Evolutionary conservation across 257 asterid species (phyloP), one percentile per base, ranked within the genome.

Genomic region (Solanum ossicruentum): DNA sequence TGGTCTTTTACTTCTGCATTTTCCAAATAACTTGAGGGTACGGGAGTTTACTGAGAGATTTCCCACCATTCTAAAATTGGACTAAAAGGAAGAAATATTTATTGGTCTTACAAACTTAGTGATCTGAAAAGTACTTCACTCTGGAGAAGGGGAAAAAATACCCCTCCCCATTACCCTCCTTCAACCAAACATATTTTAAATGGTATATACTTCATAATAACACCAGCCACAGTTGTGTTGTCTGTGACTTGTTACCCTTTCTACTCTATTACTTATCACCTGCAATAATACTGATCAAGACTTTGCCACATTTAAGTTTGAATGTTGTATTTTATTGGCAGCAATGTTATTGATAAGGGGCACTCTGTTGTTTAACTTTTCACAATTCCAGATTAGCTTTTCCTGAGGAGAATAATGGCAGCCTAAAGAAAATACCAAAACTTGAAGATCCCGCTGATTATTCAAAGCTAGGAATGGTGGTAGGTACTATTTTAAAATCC

Each of bases 351-450:
- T 8, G 17, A 16, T 26, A 78, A 78, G 26, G 6, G 17, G 61
- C 5, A 15, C 26, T 26, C 45, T 39, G 5, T 70, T 70, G 55
- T 70, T 70, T 41, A 54, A 70, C 75, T 32, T 79, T 83, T 88
- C 54, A 85, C 81, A 45, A 86, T 90, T 85, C 61, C 89, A 94
- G 99, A 86, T 87, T 95, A 86, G 92, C 98, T 43, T 97, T 97
- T 86, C 98, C 98, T 23, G 98, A 97, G 90, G 97, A 90, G 90
- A 95, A 92, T 85, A 95, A 95, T 86, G 93, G 92, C 85, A 95
- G 93, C 91, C 90, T 71, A 91, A 95, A 89, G 90, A 91, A 88
- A 87, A 92, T 91, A 87, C 89, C 86, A 83, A 97, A 97, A 91
- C 92, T 95, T 65, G 95, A 89, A 21, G 98, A 97, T 81, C 91